Conservation (phyloP, 2,329 filamentous ascomycete species). For the Blastomyces percursus region DNA sequence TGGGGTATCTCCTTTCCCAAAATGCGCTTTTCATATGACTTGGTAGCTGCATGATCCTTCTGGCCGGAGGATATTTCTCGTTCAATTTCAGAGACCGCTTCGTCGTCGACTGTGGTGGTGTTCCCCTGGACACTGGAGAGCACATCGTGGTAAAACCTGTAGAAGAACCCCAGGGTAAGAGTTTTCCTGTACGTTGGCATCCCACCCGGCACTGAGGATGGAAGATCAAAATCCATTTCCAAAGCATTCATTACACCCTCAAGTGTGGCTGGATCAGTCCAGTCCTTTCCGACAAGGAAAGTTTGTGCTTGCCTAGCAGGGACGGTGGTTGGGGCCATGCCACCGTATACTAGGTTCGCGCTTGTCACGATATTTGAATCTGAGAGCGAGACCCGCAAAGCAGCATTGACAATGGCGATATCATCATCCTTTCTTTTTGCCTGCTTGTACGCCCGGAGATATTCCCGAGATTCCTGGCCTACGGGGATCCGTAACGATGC, state of each 20-base stretch:
- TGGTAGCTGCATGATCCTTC: constrained; percentile 64
- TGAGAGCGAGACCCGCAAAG: constrained; percentile 62
- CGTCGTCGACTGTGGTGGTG: constrained; percentile 51
- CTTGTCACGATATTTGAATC: constrained; percentile 59
- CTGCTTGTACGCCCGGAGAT: constrained; percentile 86
- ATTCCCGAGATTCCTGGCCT: constrained; percentile 64
- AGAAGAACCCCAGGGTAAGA: constrained; percentile 86
- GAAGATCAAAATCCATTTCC: constrained; percentile 78
- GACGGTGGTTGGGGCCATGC: constrained; percentile 89
- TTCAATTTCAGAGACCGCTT: constrained; percentile 76
- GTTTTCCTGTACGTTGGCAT: constrained; percentile 96
- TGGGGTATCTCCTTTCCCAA: constrained; percentile 80
- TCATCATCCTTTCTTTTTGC: constrained; percentile 96
- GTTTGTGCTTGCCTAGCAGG: constrained; percentile 66
- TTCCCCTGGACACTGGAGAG: constrained; percentile 46
- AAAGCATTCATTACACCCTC: constrained; percentile 84
- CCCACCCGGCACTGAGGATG: constrained; percentile 84
- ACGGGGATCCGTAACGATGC: constrained; percentile 76
- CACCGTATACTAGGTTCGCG: constrained; percentile 77
- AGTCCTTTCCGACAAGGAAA: constrained; percentile 65
- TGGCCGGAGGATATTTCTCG: constrained; percentile 67
- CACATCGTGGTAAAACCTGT: constrained; percentile 89
- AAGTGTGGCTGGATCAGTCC: constrained; percentile 69
- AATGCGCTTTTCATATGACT: constrained; percentile 69
- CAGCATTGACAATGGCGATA: constrained; percentile 91